Evolutionary conservation across 345 rosid species (phyloP).

Genomic region (Arabidopsis arenosa): DNA sequence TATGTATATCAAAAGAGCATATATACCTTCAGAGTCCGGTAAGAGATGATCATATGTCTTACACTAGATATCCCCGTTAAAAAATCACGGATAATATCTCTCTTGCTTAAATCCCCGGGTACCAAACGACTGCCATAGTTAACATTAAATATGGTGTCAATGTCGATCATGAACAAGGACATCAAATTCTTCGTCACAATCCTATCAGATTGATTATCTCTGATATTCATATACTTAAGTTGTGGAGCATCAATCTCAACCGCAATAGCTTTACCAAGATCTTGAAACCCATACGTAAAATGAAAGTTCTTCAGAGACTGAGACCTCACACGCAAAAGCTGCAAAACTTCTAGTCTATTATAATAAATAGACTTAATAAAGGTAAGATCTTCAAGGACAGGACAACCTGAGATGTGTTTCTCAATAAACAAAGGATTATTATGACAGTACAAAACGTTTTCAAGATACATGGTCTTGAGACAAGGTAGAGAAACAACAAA

Average conservation of each 20-base stretch:
- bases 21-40: neutral
- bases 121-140: neutral
- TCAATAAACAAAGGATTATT: neutral
- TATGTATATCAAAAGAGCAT: neutral
- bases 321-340: too few species aligned
- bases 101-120: neutral
- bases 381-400: neutral
- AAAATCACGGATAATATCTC: neutral
- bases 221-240: neutral
- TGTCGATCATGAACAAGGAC: neutral
- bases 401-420: constrained; percentile 6
- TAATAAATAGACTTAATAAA: too few species aligned
- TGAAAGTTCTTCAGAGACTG: too few species aligned
- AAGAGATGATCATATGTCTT: neutral
- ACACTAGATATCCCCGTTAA: neutral
- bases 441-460: neutral
- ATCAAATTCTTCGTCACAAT: neutral
- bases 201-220: neutral
- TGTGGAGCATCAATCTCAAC: neutral
- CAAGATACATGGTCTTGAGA: neutral
- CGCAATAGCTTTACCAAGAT: neutral
- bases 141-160: neutral
- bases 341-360: too few species aligned
- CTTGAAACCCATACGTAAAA: too few species aligned
- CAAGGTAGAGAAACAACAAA: neutral